Evolutionary conservation across 2,329 filamentous ascomycete species (phyloP), one percentile per base, ranked within the genome.

Genomic region (Macrophomina pseudophaseolina): DNA sequence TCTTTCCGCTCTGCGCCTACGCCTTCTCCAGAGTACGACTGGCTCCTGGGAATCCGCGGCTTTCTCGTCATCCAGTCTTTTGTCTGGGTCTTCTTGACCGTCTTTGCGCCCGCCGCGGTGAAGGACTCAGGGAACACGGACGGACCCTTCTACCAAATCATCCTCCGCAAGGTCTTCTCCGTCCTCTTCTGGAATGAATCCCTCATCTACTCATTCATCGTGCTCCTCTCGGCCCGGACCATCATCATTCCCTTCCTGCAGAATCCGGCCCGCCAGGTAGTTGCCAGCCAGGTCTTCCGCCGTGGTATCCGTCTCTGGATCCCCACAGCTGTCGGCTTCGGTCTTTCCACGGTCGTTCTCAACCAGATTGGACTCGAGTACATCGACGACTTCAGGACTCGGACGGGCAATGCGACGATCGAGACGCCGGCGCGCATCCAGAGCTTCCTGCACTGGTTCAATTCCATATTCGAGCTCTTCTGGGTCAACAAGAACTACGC

Each of bases 381-480:
- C 72, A 79, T 83, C 52, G 68, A 75, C 32, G 70, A 76, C 3
- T 83, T 82, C 73, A 74, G 78, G 42, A 44, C 62, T 2, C 64
- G 69, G 0, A 78, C 80, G 3, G 73, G 72, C 8, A 84, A 84
- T 58, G 58, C 72, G 4, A 76, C 76, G 1, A 75, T 82, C 9
- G 54, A 68, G n/a, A 69, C 71, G 4, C 79, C 78, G 2, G 72
- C 74, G 51, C 69, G 71, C 28, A 70, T 81, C 2, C 74, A 78
- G 32, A 79, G 75, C 67, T 78, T 78, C 28, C 71, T 83, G 9
- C 72, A 78, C 14, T 82, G 79, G 54, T 79, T 82, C 73, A 83
- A 84, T 71, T 79, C 80, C 0, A 70, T 83, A 6, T 83, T 83
- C 71, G 76, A 83, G 46, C 69, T 83, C 35, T 83, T 84, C 70